Conservation (phyloP, 2,329 filamentous ascomycete genomes). For the Talaromyces pinophilus region DNA sequence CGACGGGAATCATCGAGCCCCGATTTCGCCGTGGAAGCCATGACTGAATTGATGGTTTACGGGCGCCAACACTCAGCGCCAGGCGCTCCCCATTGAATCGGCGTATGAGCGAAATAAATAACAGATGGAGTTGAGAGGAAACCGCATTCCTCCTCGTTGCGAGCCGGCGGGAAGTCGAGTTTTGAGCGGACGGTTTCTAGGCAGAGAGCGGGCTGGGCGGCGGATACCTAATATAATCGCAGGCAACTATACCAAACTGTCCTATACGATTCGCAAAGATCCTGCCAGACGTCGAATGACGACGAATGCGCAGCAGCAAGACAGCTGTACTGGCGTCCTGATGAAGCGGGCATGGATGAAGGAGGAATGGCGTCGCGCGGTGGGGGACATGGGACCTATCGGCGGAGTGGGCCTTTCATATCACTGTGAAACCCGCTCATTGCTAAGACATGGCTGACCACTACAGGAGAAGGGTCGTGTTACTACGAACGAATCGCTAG, state of each 20-base stretch:
- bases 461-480: not conserved
- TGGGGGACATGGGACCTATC: conserved; percentile 23
- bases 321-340: conserved; percentile 18
- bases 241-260: conserved; percentile 8
- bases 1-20: conserved; percentile 50
- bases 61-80: conserved; percentile 40
- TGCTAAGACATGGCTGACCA: not conserved
- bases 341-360: conserved; percentile 21
- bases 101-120: conserved; percentile 31
- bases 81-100: conserved; percentile 44
- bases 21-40: conserved; percentile 49
- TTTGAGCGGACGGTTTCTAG: conserved; percentile 24
- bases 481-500: not conserved
- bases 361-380: conserved; percentile 20
- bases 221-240: conserved; percentile 10
- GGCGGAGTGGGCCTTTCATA: conserved; percentile 19
- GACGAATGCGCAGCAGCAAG: conserved; percentile 23
- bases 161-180: conserved; percentile 24
- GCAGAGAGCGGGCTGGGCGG: conserved; percentile 10
- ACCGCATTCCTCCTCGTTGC: conserved; percentile 41
- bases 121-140: conserved; percentile 33
- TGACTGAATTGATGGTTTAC: conserved; percentile 35
- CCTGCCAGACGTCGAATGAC: conserved; percentile 21
- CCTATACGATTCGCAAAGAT: conserved; percentile 3
- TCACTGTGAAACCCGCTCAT: conserved; percentile 10